Conservation (phyloP, 352 stramenopile species). For the Peronospora tabacina region DNA sequence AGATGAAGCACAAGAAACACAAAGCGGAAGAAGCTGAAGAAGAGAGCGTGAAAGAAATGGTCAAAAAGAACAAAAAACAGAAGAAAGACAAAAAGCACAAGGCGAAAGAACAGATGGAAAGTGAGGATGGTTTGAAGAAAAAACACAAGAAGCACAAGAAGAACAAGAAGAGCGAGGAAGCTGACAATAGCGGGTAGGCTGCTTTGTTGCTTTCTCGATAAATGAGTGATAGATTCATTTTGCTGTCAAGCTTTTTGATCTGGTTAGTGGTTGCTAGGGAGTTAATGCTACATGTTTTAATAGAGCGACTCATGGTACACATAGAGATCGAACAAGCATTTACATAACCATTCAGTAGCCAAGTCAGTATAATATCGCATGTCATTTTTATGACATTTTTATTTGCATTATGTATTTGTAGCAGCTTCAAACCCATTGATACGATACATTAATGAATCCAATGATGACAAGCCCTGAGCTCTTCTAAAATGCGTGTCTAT, state of each 20-base stretch:
- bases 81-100: constrained; percentile 28
- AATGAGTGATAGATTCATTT: neutral
- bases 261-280: no score
- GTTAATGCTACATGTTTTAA: no score
- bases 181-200: constrained; percentile 17
- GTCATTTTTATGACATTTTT: neutral
- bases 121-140: neutral
- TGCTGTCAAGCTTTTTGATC: neutral
- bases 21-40: constrained; percentile 3
- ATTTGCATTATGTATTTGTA: neutral
- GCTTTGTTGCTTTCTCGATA: neutral
- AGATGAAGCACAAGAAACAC: constrained; percentile 5
- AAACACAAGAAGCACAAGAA: constrained; percentile 31
- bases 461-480: constrained; percentile 18
- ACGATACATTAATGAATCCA: constrained; percentile 14
- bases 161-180: constrained; percentile 27
- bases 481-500: constrained; percentile 18
- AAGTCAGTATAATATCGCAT: neutral
- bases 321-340: no score
- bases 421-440: neutral
- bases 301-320: no score
- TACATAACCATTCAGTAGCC: no score
- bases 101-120: constrained; percentile 1
- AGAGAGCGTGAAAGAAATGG: constrained; percentile 1
- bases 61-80: constrained; percentile 23